Base-by-base conservation (phyloP, 345 rosid species). In the Gossypium mustelinum region DNA sequence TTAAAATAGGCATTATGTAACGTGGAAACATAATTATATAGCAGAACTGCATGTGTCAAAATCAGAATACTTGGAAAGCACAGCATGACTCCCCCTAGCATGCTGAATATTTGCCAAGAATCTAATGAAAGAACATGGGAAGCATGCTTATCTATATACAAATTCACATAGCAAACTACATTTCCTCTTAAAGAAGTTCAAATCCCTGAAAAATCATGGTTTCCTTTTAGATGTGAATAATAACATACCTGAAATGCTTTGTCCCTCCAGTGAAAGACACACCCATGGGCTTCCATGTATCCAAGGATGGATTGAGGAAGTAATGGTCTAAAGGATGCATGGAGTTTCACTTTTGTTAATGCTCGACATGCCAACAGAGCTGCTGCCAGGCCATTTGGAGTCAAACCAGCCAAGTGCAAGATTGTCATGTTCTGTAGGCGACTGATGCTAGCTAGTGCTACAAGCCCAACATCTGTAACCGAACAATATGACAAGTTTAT, bases 351-450 rank as follows among this genome's bases (percentile, higher is more conserved):
- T 82, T 85, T 85, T 55, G 79, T 81, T 69, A 83, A 55, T 45
- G 81, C 81, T 77, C 82, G 74, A 73, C 86, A 85, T 5, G 84
- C 86, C 45, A 85, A 54, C 74, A 85, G 63, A 1, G 82, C 84
- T 61, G 86, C 86, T 77, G 84, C 83, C 72, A 85, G 81, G 50
- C 88, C 88, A 17, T 80, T 83, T 50, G 86, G 79, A 62, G 83
- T 83, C 73, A 85, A 67, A 17, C 83, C 88, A 0, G 67, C 61
- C 71, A 73, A 47, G 39, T 81, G 84, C 75, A 85, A 83, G 2
- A 81, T 78, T 29, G 86, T 80, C 79, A 83, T 79, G 65, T 61
- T 83, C 75, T 85, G 84, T 20, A 85, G 74, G 68, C 83, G 62
- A 50, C 78, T 78, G n/a, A 81, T 75, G 82, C 79, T 85, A 22